These are phyloP conservation scores for Hibiscus trionum DNA, from an alignment of 345 rosid species.

Conservation along the genomic window DNA sequence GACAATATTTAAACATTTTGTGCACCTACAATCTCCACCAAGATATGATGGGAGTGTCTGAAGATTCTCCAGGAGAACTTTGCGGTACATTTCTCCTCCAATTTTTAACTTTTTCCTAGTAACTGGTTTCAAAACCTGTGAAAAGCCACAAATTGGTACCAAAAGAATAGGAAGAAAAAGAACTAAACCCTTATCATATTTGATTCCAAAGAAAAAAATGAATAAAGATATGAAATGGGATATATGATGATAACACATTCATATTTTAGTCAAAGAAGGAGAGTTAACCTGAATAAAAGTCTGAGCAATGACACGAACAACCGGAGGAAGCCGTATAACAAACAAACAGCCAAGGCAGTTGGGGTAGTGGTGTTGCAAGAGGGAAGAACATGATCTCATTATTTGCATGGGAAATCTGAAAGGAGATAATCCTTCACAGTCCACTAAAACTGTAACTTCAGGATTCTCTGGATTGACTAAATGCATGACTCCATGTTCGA, in stretches of 20 bases:
- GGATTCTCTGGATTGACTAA: conserved; percentile 47
- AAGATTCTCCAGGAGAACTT: conserved; percentile 52
- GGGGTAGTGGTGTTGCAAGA: conserved; percentile 90
- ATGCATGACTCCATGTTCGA: conserved; percentile 68
- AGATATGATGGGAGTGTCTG: conserved; percentile 73
- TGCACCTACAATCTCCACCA: conserved; percentile 73
- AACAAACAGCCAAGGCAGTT: conserved; percentile 73
- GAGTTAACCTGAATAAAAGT: conserved; percentile 73
- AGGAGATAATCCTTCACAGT: conserved; percentile 86
- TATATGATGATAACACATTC: background rate
- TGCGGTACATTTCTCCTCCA: conserved; percentile 56
- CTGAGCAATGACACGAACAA: conserved; percentile 75
- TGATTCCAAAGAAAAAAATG: background rate
- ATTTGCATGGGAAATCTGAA: conserved; percentile 84
- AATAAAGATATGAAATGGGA: background rate
- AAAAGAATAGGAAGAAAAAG: background rate
- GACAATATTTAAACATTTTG: conserved; percentile 38
- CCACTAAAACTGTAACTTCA: conserved; percentile 73
- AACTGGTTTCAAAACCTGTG: conserved; percentile 66
- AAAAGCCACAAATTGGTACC: conserved; percentile 8
- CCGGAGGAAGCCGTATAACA: conserved; percentile 82
- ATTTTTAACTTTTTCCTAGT: conserved; percentile 82
- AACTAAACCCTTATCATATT: background rate
- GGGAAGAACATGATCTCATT: conserved; percentile 73
- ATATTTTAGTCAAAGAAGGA: background rate